Base-by-base conservation (phyloP, 2,329 filamentous ascomycete genomes). In the Botrytis paeoniae region DNA sequence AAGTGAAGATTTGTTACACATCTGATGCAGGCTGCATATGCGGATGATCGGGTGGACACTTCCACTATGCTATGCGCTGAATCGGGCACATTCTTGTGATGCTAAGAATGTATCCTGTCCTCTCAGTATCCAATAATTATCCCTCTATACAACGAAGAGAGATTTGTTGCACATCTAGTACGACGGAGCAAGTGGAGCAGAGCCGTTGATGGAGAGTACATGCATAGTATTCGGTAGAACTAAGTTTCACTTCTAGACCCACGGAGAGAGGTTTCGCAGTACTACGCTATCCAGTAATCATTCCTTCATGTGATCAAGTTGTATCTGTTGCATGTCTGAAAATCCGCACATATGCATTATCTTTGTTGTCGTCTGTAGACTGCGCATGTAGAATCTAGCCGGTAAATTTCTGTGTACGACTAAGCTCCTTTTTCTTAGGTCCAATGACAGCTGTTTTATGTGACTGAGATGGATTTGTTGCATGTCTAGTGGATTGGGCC, bases 391-490 rank as follows among this genome's bases (percentile, higher is more conserved):
- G 32, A 37, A 2, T 35, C 3, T 35, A 60, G 57, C 57, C 51
- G 1, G 14, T 1, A 16, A 8, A 8, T 9, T 18, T 0, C 6
- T 9, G 1, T 57, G n/a, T 18, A 32, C 45, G 20, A 10, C n/a
- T 29, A 16, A 14, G 1, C 25, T 16, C 12, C 14, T 29, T 29
- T 29, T 9, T 8, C 9, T 14, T 29, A 16, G 5, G 16, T 57
- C 7, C n/a, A 57, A 29, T 54, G 1, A 3, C 3, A 18, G n/a
- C 1, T 8, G 5, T 29, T 57, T 29, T 2, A 18, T 8, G n/a
- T 32, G 14, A 18, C 9, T 1, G 7, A 57, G 14, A 9, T 57
- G n/a, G 3, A 18, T 57, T 32, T 29, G 14, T 29, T 57, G n/a
- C 25, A 57, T 14, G 6, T 57, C 51, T 57, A 8, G 8, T 57